phyloP scores from a whole-genome alignment of 768 basidiomycete species.

The Russula sp. region DNA sequence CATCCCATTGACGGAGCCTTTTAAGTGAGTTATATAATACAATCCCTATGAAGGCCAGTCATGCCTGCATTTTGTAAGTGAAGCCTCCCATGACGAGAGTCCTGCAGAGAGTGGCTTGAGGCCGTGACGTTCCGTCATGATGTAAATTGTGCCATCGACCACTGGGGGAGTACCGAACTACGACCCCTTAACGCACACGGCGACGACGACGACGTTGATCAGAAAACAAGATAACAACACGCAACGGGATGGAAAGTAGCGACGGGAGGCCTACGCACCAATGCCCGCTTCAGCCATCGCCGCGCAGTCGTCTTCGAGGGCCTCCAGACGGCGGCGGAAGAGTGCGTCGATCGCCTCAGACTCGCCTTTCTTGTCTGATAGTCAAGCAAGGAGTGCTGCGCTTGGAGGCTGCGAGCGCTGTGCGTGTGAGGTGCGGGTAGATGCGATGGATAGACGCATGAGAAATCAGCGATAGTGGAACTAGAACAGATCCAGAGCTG shows the following conservation, averaged over 20 bases:
- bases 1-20: slow-evolving; percentile 28
- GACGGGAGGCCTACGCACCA: slow-evolving; percentile 37
- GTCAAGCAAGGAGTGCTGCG: slow-evolving; percentile 47
- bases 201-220: neutral
- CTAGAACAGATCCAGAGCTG: too few relatives aligned
- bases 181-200: neutral
- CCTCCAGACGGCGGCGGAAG: slow-evolving; percentile 63
- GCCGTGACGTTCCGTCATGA: slow-evolving; percentile 78
- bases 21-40: slow-evolving; percentile 77
- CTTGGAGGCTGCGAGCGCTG: slow-evolving; percentile 35
- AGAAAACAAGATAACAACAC: neutral
- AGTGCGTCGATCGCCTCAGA: slow-evolving; percentile 66
- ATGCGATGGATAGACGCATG: slow-evolving; percentile 5
- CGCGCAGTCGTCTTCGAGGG: slow-evolving; percentile 64
- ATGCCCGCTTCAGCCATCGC: slow-evolving; percentile 73
- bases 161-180: slow-evolving; percentile 71
- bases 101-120: slow-evolving; percentile 66
- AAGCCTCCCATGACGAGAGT: slow-evolving; percentile 56
- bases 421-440: slow-evolving; percentile 42
- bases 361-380: slow-evolving; percentile 77
- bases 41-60: slow-evolving; percentile 95
- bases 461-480: neutral
- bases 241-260: neutral
- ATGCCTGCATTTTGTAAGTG: slow-evolving; percentile 57
- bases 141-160: slow-evolving; percentile 81